A percentile compares a stretch with the other conserved stretches of the same genome.
Conservation (phyloP, 345 rosid species). For the Viola odorata region DNA sequence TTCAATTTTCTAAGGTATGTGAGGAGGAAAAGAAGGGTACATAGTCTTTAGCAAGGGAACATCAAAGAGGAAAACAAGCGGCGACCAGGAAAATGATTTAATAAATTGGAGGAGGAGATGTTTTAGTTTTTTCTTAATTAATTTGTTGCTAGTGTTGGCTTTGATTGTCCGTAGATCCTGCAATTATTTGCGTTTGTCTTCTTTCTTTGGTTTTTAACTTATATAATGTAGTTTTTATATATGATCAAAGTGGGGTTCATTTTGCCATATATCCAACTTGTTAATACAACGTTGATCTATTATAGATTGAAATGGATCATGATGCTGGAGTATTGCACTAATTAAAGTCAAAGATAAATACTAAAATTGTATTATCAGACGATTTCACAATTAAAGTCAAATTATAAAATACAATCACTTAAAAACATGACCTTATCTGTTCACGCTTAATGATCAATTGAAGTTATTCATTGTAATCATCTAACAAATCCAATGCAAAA, state of each 20-base stretch:
- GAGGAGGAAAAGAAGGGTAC: slow-evolving; percentile 13
- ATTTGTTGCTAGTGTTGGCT: slow-evolving; percentile 12
- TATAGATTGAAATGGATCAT: not conserved
- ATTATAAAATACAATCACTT: too few species aligned
- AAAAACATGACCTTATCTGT: too few species aligned
- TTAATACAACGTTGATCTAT: slow-evolving; percentile 9
- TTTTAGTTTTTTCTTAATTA: not conserved
- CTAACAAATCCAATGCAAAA: too few species aligned
- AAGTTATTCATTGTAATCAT: too few species aligned
- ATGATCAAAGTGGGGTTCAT: slow-evolving; percentile 3
- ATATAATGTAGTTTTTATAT: slow-evolving; percentile 6
- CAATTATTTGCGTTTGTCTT: slow-evolving; percentile 43
- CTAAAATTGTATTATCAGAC: too few species aligned
- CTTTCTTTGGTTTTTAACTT: slow-evolving; percentile 20
- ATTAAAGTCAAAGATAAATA: too few species aligned
- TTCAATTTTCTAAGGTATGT: slow-evolving; percentile 14
- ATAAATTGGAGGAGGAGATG: slow-evolving; percentile 8
- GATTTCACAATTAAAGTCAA: too few species aligned
- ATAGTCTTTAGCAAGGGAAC: slow-evolving; percentile 15
- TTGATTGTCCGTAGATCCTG: slow-evolving; percentile 31
- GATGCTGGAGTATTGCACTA: not conserved
- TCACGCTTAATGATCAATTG: too few species aligned
- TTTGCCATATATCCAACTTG: slow-evolving; percentile 1
- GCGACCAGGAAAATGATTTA: slow-evolving; percentile 11
- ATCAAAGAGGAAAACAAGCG: slow-evolving; percentile 26